Evolutionary conservation across 2,329 filamentous ascomycete species (phyloP).

Genomic region (Calonectria ilicicola): DNA sequence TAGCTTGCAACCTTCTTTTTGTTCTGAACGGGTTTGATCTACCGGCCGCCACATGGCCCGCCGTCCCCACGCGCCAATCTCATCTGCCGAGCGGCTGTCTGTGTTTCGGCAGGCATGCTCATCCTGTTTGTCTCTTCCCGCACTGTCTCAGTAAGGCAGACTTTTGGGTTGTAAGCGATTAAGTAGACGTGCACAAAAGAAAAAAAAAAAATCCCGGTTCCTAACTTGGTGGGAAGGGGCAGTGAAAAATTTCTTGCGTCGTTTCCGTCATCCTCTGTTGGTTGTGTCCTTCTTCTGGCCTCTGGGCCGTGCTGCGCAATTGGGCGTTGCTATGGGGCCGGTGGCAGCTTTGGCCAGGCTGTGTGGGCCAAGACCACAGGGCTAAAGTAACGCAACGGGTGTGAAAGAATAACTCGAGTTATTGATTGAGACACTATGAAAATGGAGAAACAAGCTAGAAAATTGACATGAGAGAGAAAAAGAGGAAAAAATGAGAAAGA

Average conservation of each 20-base stretch:
- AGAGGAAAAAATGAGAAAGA: conserved; percentile 4
- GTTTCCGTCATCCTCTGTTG: conserved; percentile 18
- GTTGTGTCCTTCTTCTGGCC: conserved; percentile 18
- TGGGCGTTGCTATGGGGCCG: conserved; percentile 29
- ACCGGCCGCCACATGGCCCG: conserved; percentile 22
- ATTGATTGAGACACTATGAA: conserved; percentile 16
- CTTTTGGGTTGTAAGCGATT: neutral
- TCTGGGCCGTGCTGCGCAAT: conserved; percentile 25
- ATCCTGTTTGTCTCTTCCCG: conserved; percentile 3
- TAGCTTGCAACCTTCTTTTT: neutral
- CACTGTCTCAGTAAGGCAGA: conserved; percentile 6
- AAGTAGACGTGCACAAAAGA: neutral
- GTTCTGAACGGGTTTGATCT: conserved; percentile 16
- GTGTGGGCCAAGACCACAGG: conserved; percentile 32
- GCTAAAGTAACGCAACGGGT: conserved; percentile 32
- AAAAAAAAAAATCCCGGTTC: neutral
- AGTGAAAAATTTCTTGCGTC: conserved; percentile 7
- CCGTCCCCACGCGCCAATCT: conserved; percentile 25
- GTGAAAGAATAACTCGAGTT: conserved; percentile 13
- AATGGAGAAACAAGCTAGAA: conserved; percentile 12
- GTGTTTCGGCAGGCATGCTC: conserved; percentile 18
- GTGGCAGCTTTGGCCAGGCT: conserved; percentile 44
- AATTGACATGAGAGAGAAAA: neutral
- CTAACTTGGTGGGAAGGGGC: conserved; percentile 8
- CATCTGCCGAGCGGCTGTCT: conserved; percentile 29